Conservation (phyloP, 129 eudicot species). For the Escallonia herrerae region DNA sequence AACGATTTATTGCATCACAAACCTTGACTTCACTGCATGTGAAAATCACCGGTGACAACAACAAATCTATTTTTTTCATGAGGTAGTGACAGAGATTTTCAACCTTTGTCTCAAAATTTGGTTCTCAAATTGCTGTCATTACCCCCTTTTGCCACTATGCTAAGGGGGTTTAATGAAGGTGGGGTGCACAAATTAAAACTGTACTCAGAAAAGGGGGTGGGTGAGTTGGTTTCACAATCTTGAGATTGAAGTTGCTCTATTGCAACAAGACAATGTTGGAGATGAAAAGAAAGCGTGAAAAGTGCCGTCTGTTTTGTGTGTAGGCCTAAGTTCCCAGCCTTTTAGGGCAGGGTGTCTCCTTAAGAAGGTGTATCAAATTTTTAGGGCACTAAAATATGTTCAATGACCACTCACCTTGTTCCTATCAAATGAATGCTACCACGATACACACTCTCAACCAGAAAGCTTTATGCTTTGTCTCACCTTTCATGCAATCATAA, state of each 20-base stretch:
- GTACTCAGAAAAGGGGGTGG: slow-evolving; percentile 19
- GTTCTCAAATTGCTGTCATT: no score
- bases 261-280: slow-evolving; percentile 18
- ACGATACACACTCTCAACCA: not conserved
- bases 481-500: not conserved
- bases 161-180: not conserved
- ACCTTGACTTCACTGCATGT: no score
- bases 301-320: not conserved
- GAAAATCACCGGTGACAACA: no score
- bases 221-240: slow-evolving; percentile 23
- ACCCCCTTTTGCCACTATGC: no score
- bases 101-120: no score
- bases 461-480: not conserved
- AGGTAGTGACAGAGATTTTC: no score
- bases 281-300: slow-evolving; percentile 12
- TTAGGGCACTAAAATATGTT: slow-evolving; percentile 12
- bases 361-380: slow-evolving; percentile 11
- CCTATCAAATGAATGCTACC: not conserved
- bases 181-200: slow-evolving; percentile 26
- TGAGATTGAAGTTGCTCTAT: slow-evolving; percentile 11
- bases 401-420: slow-evolving; percentile 16
- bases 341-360: slow-evolving; percentile 36
- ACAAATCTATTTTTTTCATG: no score
- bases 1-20: no score
- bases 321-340: slow-evolving; percentile 14